Evolutionary conservation across 208 protist species (phyloP).

Genomic region (Trypanosoma cruzi): DNA sequence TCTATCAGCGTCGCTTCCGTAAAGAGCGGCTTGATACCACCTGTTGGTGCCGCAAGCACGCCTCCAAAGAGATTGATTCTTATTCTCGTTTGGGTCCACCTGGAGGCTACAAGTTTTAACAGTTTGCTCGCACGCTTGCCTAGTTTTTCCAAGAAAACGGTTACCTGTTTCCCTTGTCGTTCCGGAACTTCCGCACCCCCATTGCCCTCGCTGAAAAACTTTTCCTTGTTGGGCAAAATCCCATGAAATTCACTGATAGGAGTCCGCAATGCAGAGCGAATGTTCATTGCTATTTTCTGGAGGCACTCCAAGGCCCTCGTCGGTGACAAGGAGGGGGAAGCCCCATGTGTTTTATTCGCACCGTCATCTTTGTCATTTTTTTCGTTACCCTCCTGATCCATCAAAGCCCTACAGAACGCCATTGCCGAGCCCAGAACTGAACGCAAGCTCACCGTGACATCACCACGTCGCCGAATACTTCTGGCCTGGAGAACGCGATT

Average conservation of each 20-base stretch:
- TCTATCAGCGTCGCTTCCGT: not conserved
- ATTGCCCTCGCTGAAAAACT: no score
- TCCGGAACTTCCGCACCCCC: not conserved
- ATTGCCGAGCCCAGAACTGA: not conserved
- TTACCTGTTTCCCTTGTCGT: not conserved
- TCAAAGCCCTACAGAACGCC: not conserved
- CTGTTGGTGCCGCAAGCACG: constrained; percentile 22
- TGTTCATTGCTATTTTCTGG: not conserved
- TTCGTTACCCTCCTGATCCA: not conserved
- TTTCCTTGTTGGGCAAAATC: not conserved
- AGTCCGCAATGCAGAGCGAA: not conserved
- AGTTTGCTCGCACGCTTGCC: not conserved
- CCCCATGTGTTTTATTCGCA: no score
- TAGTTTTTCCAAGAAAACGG: not conserved
- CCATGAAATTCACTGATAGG: not conserved
- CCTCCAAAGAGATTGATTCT: constrained; percentile 42
- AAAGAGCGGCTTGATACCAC: constrained; percentile 40
- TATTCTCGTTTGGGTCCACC: constrained; percentile 2
- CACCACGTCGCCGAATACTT: constrained; percentile 3
- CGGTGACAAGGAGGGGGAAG: not conserved
- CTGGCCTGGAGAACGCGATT: constrained; percentile 5
- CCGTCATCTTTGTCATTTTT: not conserved
- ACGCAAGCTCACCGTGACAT: not conserved
- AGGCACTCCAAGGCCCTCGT: not conserved
- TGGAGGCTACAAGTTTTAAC: not conserved